These are phyloP conservation scores for Begonia fuchsioides DNA, from an alignment of 306 rosid species.

Conservation along the genomic window DNA sequence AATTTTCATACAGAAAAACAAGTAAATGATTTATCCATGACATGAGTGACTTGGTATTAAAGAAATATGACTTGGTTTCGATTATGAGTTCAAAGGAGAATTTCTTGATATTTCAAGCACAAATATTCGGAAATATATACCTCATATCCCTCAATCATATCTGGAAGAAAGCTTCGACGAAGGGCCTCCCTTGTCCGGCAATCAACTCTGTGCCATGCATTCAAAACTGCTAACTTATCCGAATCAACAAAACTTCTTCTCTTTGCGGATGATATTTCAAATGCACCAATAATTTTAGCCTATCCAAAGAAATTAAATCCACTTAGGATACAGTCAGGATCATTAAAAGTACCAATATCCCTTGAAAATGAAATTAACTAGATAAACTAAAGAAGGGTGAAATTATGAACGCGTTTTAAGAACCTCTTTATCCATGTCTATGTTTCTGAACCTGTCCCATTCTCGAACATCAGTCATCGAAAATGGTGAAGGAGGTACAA, in stretches of 20 bases:
- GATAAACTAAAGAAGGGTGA: background rate
- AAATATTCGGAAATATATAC: constrained; percentile 20
- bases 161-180: constrained; percentile 63
- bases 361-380: background rate
- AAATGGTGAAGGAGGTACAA: constrained; percentile 69
- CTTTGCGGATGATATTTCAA: constrained; percentile 29
- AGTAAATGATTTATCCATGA: too few species aligned
- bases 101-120: too few species aligned
- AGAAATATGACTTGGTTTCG: too few species aligned
- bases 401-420: background rate
- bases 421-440: constrained; percentile 98
- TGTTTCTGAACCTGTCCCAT: constrained; percentile 89
- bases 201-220: constrained; percentile 54
- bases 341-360: background rate
- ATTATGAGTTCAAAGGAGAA: too few species aligned
- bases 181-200: constrained; percentile 81
- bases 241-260: constrained; percentile 44
- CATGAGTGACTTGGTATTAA: too few species aligned
- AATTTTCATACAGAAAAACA: background rate
- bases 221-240: constrained; percentile 38
- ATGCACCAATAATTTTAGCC: constrained; percentile 52
- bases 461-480: constrained; percentile 60
- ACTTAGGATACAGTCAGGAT: constrained; percentile 2
- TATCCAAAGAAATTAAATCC: constrained; percentile 17
- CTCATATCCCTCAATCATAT: constrained; percentile 73